phyloP scores from a whole-genome alignment of 1,284 basidiomycete species.

The Cutaneotrichosporon cyanovorans region DNA sequence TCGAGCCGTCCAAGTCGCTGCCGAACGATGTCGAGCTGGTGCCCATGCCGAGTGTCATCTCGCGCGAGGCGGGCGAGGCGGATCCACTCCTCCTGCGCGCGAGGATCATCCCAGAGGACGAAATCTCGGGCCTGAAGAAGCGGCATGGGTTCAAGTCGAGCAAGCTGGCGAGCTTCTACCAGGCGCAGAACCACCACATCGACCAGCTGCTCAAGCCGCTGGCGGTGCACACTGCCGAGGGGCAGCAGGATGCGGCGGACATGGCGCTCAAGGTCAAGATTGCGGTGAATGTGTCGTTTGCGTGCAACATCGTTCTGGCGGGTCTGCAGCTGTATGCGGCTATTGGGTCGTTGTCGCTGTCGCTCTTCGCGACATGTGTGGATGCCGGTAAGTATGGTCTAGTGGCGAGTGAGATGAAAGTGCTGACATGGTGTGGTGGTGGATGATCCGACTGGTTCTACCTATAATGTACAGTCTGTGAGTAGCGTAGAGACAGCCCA shows the following conservation, averaged over 20 bases:
- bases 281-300: conserved; percentile 74
- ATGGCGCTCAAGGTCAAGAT: conserved; percentile 64
- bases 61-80: conserved; percentile 39
- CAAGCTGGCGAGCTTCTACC: conserved; percentile 56
- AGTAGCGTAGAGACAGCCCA: neutral
- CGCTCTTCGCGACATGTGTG: conserved; percentile 80
- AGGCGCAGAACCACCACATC: conserved; percentile 82
- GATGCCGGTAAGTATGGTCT: conserved; percentile 53
- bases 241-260: conserved; percentile 28
- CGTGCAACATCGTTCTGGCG: conserved; percentile 62
- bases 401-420: neutral
- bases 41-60: conserved; percentile 23
- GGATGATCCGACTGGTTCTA: neutral
- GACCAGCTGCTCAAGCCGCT: conserved; percentile 75
- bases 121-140: conserved; percentile 33
- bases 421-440: neutral
- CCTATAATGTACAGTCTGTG: conserved; percentile 19
- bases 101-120: conserved; percentile 42
- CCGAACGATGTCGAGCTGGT: conserved; percentile 37
- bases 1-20: too few species aligned
- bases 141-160: conserved; percentile 19
- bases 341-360: conserved; percentile 72
- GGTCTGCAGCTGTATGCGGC: conserved; percentile 61
- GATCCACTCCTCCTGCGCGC: conserved; percentile 46
- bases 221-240: conserved; percentile 52